These are phyloP conservation scores for Pythium dissimile DNA, from an alignment of 352 stramenopile genomes.

Conservation along the genomic window DNA sequence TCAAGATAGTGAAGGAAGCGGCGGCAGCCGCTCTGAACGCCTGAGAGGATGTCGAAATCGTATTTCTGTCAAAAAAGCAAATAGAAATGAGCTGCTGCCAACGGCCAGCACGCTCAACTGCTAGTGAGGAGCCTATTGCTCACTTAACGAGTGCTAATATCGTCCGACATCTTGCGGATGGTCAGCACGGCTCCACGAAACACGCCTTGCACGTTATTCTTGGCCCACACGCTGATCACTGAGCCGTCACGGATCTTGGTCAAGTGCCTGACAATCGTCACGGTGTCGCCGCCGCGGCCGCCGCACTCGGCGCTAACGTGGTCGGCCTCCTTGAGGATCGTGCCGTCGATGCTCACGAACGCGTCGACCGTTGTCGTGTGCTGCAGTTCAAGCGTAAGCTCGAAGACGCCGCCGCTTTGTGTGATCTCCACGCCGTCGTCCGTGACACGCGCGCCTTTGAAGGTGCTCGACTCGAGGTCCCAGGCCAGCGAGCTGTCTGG, in stretches of 20 bases:
- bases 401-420: constrained; percentile 1
- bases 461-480: background rate
- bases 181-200: constrained; percentile 5
- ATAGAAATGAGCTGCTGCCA: no score
- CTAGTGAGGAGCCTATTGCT: no score
- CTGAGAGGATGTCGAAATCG: no score
- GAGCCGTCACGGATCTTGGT: constrained; percentile 17
- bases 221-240: constrained; percentile 5
- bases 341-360: constrained; percentile 15
- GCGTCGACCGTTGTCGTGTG: constrained; percentile 1
- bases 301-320: background rate
- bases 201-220: constrained; percentile 12
- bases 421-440: constrained; percentile 9
- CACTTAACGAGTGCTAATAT: no score
- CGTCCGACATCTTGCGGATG: constrained; percentile 5
- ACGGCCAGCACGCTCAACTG: no score
- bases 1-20: constrained; percentile 36
- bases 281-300: background rate
- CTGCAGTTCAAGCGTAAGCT: constrained; percentile 6
- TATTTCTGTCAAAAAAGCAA: no score
- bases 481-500: constrained; percentile 9
- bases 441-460: background rate
- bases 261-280: background rate
- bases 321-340: constrained; percentile 7
- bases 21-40: background rate